Percentiles rank a stretch among this genome's conserved stretches.
phyloP scores from a whole-genome alignment of 2,329 filamentous ascomycete genomes.

The Paradendryphiella salina region DNA sequence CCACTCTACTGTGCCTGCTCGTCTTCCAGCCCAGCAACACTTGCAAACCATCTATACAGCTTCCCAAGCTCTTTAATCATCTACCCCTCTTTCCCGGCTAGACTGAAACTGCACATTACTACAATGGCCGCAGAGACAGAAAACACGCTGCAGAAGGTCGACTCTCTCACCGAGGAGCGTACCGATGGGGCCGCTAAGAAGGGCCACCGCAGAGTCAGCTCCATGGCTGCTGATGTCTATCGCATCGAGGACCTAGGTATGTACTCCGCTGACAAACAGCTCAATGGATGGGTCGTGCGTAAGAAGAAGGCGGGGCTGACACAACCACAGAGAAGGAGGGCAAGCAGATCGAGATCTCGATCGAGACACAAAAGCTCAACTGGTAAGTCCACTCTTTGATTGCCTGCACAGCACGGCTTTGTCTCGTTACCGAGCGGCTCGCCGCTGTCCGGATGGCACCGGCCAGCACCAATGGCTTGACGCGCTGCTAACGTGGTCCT shows the following conservation, averaged over 20 bases:
- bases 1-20: conserved; percentile 28
- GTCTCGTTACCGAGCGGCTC: neutral
- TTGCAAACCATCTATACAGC: conserved; percentile 14
- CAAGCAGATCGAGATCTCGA: conserved; percentile 71
- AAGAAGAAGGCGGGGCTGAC: conserved; percentile 44
- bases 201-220: conserved; percentile 71
- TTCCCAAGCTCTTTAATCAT: conserved; percentile 22
- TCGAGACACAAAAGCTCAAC: conserved; percentile 83
- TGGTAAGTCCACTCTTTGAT: conserved; percentile 63
- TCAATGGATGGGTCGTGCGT: conserved; percentile 20
- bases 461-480: conserved; percentile 3
- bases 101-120: conserved; percentile 15
- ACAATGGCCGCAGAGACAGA: conserved; percentile 58
- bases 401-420: neutral
- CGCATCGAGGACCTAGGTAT: conserved; percentile 87
- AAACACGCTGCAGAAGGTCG: conserved; percentile 76
- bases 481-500: conserved; percentile 20
- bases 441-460: conserved; percentile 14
- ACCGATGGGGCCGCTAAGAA: conserved; percentile 66
- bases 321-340: conserved; percentile 67
- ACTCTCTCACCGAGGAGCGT: conserved; percentile 83
- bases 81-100: conserved; percentile 7
- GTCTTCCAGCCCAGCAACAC: conserved; percentile 13
- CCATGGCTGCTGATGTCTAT: conserved; percentile 70
- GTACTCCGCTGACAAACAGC: conserved; percentile 39